Conservation (phyloP, 352 stramenopile genomes). For the Pilasporangium apinafurcum region DNA sequence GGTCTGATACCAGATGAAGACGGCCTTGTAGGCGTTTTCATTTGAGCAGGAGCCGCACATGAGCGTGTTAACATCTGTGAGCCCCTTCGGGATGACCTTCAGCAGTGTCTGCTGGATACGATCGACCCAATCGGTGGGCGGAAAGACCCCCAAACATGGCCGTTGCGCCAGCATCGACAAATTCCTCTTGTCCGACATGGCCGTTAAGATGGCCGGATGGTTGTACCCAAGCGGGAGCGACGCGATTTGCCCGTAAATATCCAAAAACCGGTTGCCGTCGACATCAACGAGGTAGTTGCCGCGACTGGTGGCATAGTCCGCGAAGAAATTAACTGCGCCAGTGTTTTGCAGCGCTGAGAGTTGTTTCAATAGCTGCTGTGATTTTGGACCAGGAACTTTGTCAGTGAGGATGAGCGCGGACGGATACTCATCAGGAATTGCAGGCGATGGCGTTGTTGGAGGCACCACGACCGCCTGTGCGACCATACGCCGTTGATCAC, state of each 20-base stretch:
- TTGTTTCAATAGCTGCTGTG: constrained; percentile 35
- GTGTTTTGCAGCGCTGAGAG: constrained; percentile 65
- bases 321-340: constrained; percentile 68
- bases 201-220: constrained; percentile 61
- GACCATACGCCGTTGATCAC: neutral
- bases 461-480: constrained; percentile 2
- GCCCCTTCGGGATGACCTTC: constrained; percentile 42
- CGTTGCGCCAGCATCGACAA: constrained; percentile 65
- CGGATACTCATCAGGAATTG: constrained; percentile 59
- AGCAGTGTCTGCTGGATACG: constrained; percentile 54
- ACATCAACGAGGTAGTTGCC: constrained; percentile 86
- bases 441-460: constrained; percentile 39
- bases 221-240: constrained; percentile 85
- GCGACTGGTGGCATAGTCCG: constrained; percentile 60
- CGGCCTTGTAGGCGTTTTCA: constrained; percentile 82
- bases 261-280: constrained; percentile 77
- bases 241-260: constrained; percentile 82
- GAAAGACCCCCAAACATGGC: constrained; percentile 71
- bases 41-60: constrained; percentile 87
- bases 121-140: constrained; percentile 68
- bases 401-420: constrained; percentile 42
- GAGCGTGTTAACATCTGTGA: constrained; percentile 75
- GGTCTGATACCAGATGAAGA: constrained; percentile 87
- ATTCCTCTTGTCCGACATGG: constrained; percentile 57
- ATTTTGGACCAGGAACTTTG: constrained; percentile 61